Evolutionary conservation across 2,329 filamentous ascomycete genomes (phyloP).

Genomic region (Aureobasidium lini): DNA sequence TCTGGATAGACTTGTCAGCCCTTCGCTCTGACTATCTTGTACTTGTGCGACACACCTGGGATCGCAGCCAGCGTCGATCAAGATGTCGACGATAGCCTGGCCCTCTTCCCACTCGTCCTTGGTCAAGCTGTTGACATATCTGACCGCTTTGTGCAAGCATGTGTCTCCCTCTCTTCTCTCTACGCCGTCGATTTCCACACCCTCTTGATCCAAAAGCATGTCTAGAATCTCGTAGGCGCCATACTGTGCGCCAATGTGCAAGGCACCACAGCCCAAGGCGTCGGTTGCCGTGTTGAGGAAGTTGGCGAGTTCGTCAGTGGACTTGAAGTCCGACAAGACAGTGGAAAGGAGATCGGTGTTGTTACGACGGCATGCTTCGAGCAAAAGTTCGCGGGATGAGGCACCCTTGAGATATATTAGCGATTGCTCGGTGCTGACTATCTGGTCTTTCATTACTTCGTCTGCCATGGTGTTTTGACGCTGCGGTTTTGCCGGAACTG

Average conservation of each 20-base stretch:
- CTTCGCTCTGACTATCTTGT: not conserved
- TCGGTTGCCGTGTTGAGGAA: constrained; percentile 83
- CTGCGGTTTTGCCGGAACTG: not conserved
- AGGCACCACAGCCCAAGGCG: constrained; percentile 76
- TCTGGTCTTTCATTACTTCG: constrained; percentile 12
- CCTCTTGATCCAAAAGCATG: constrained; percentile 71
- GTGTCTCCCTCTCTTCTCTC: constrained; percentile 67
- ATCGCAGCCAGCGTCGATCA: constrained; percentile 71
- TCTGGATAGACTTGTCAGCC: constrained; percentile 21
- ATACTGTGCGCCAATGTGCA: constrained; percentile 79
- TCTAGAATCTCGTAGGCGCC: constrained; percentile 86
- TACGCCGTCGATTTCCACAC: constrained; percentile 75
- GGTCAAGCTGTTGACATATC: constrained; percentile 65
- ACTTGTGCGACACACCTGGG: constrained; percentile 33
- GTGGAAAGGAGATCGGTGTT: constrained; percentile 79
- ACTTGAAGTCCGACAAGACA: constrained; percentile 53
- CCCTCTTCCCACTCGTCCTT: constrained; percentile 58
- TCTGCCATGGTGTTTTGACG: constrained; percentile 13
- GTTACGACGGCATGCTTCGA: constrained; percentile 90
- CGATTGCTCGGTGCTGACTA: not conserved
- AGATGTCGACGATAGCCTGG: constrained; percentile 63
- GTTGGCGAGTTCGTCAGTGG: constrained; percentile 56
- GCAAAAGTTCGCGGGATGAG: constrained; percentile 72
- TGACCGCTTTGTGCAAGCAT: constrained; percentile 69
- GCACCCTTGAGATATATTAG: constrained; percentile 49